Base-by-base conservation (phyloP, 2,329 filamentous ascomycete genomes). In the Eutypella sp. region DNA sequence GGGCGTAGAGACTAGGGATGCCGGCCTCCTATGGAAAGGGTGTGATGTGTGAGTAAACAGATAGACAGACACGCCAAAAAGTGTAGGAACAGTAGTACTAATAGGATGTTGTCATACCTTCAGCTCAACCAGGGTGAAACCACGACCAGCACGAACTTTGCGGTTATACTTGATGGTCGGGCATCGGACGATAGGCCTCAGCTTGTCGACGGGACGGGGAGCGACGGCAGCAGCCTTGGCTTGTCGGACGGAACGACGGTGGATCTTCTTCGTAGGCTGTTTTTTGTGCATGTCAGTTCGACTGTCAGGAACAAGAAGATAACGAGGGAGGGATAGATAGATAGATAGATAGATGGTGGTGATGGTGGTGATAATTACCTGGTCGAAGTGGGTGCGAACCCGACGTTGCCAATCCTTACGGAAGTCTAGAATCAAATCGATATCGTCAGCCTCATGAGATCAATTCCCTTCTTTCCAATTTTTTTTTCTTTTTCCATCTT, bases 351-450 rank as follows among this genome's bases (percentile, higher is more conserved):
- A n/a, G n/a, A n/a, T n/a, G 13, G 29, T 33, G 16, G 29, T 15
- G 16, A n/a, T 5, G 16, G 16, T 33, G 29, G 29, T 15, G 16
- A 15, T 5, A 33, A 6, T 15, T 33, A 95, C 92, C 90, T 97
- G 93, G 82, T 99, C 90, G 81, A 99, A 99, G 84, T 99, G 93
- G 76, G 89, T 88, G 78, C 90, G 89, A 71, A 99, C 93, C 79
- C 91, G 89, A 79, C 90, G 89, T 78, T 97, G 91, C 93, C 93
- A 99, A 83, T 99, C 91, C 89, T 96, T 96, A 79, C 89, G 91
- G 89, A 96, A 96, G 74, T 96, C 88, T 93, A 68, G n/a, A 55
- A 58, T 52, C 56, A 49, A 52, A 63, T 73, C 64, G 75, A 3
- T 22, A 62, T 62, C 58, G 62, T 62, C 58, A 54, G 48, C 51